These are phyloP conservation scores for Batrachochytrium dendrobatidis DNA, from an alignment of 371 early-diverging fungal species.

Conservation along the genomic window DNA sequence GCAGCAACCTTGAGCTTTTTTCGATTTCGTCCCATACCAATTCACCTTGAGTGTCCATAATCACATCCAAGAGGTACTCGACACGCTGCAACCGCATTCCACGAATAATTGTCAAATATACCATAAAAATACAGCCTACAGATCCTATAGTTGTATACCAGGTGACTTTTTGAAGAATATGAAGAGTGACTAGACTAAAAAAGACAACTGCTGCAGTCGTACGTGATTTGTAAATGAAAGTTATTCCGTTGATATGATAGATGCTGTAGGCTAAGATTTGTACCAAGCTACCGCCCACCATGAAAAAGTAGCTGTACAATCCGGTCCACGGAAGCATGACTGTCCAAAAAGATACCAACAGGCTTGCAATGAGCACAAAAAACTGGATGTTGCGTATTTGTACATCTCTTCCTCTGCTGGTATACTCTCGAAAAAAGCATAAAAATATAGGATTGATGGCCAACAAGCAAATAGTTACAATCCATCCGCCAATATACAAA, in stretches of 20 bases:
- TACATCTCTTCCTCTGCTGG: not conserved
- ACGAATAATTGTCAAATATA: not conserved
- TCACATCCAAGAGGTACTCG: constrained; percentile 24
- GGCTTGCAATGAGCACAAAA: not conserved
- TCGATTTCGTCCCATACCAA: constrained; percentile 28
- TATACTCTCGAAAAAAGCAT: not conserved
- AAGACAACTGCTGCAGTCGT: not conserved
- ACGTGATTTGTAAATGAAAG: constrained; percentile 7
- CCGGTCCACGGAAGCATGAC: constrained; percentile 13
- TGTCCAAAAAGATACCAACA: not conserved
- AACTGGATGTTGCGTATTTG: constrained; percentile 8
- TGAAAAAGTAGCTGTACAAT: constrained; percentile 8
- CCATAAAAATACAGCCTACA: not conserved
- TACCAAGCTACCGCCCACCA: constrained; percentile 13
- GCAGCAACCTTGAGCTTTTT: constrained; percentile 26
- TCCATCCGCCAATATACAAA: not conserved
- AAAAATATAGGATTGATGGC: no score
- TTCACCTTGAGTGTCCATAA: constrained; percentile 29
- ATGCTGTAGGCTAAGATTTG: constrained; percentile 10
- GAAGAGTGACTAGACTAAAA: constrained; percentile 4
- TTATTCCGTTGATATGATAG: constrained; percentile 17
- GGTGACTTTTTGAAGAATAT: not conserved
- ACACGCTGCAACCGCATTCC: not conserved
- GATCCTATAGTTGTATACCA: not conserved
- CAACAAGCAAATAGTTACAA: not conserved